Evolutionary conservation across 306 rosid species (phyloP), one percentile per base, ranked within the genome.

Genomic region (Malus domestica): DNA sequence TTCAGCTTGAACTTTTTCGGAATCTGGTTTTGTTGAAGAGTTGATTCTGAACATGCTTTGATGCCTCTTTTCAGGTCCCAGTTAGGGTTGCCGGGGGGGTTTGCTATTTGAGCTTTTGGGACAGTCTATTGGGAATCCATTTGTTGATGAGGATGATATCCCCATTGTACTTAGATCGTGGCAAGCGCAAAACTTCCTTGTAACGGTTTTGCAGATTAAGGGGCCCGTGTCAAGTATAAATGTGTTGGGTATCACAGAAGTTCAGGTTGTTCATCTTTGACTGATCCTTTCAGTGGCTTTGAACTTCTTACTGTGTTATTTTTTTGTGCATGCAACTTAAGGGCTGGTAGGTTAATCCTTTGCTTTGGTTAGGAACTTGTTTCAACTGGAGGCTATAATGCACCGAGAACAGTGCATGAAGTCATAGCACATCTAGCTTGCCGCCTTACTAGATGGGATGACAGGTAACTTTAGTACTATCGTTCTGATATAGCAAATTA

Each of bases 381-480:
- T 76, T 85, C 86, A 51, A 80, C 86, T 61, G 99, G 99, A 79
- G 92, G 92, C 63, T 88, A 89, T 82, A 87, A 89, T 77, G 79
- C 76, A 77, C 97, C 99, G 1, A 90, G 90, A 85, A 90, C 97
- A 19, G 97, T 82, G 65, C 99, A 92, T 87, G 99, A 90, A 87
- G 87, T 95, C 72, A 89, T 95, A 80, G 93, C 99, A 70, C 93
- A 80, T 16, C 90, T 95, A 68, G 79, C 88, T 82, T 76, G 83
- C 86, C 97, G 88, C 66, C 97, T 95, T 81, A 78, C 96, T 68
- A 93, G 93, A 80, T 95, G 99, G 99, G 99, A 95, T 85, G 97
- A 95, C 77, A 89, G 99, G 97, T 95, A 89, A 85, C 71, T 27
- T 67, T 62, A 44, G 44, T 60, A 70, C 65, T 76, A 44, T 54